Percentiles rank a stretch among this genome's conserved stretches.
phyloP scores from a whole-genome alignment of 2,329 filamentous ascomycete species.

The Hypomyces rosellus region DNA sequence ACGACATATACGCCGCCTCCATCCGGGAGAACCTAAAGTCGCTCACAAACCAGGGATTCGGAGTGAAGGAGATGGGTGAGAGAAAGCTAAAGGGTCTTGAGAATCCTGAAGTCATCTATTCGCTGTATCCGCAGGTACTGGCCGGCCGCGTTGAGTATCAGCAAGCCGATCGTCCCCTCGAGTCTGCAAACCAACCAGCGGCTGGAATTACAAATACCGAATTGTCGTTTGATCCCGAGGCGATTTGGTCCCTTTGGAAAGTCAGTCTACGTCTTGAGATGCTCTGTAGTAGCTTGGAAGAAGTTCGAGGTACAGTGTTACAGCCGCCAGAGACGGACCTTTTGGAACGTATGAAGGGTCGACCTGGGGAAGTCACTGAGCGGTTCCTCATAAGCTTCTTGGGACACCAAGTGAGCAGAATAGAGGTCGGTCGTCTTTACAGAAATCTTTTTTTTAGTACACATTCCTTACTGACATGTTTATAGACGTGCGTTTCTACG shows the following conservation, averaged over 20 bases:
- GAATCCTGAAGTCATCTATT: conserved; percentile 92
- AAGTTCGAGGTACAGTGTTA: conserved; percentile 53
- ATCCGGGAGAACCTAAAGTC: conserved; percentile 85
- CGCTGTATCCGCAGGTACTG: conserved; percentile 87
- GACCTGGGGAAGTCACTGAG: conserved; percentile 83
- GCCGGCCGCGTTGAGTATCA: conserved; percentile 73
- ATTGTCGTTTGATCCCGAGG: conserved; percentile 70
- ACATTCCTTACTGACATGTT: neutral
- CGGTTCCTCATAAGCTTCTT: conserved; percentile 81
- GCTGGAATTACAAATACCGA: conserved; percentile 59
- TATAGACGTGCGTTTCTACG: conserved; percentile 72
- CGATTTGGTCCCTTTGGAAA: conserved; percentile 85
- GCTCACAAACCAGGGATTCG: conserved; percentile 85
- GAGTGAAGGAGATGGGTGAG: conserved; percentile 94
- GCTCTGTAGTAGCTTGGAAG: conserved; percentile 84
- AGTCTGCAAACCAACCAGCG: conserved; percentile 50
- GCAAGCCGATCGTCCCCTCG: conserved; percentile 38
- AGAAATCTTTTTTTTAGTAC: neutral
- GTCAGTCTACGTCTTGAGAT: conserved; percentile 86
- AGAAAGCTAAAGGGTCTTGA: conserved; percentile 94
- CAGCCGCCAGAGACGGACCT: conserved; percentile 78
- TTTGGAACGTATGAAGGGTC: conserved; percentile 58
- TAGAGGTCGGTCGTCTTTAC: conserved; percentile 64
- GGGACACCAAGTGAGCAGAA: conserved; percentile 90
- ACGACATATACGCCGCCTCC: conserved; percentile 65